A percentile compares a stretch with the other conserved stretches of the same genome.
These are phyloP conservation scores for Rosa persica DNA, from an alignment of 306 rosid genomes.

Conservation along the genomic window DNA sequence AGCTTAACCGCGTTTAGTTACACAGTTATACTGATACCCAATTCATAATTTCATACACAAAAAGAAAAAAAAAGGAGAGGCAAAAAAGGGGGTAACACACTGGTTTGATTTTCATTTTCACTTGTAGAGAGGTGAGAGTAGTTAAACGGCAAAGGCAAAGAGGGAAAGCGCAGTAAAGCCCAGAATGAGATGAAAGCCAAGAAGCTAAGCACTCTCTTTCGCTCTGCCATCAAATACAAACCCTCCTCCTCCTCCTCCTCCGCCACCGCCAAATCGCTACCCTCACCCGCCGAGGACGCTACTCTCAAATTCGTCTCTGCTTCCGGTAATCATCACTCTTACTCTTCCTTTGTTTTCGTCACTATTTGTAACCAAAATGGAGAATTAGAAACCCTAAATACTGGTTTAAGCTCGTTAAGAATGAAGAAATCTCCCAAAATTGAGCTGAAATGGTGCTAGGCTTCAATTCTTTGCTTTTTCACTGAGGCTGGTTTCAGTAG, in stretches of 20 bases:
- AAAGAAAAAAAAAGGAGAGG: no score
- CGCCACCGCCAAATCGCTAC: not conserved
- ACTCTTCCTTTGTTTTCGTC: constrained; percentile 12
- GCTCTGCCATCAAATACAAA: constrained; percentile 26
- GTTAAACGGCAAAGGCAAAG: no score
- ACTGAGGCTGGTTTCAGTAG: not conserved
- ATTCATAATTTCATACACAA: no score
- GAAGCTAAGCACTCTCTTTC: constrained; percentile 32
- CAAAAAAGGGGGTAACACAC: no score
- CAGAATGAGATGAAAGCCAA: constrained; percentile 19
- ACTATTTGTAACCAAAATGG: not conserved
- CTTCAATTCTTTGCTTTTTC: not conserved
- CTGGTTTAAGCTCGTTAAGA: not conserved
- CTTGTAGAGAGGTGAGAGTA: no score
- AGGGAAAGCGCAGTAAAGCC: no score
- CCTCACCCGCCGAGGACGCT: constrained; percentile 20
- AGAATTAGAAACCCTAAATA: not conserved
- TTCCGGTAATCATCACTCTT: constrained; percentile 42
- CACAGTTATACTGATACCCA: no score
- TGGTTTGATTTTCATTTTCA: no score
- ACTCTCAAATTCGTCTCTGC: constrained; percentile 24
- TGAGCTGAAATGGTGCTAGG: not conserved
- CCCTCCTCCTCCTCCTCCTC: not conserved
- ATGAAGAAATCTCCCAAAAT: not conserved
- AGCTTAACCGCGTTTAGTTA: no score